These are phyloP conservation scores for Globisporangium carolinianum DNA, from an alignment of 352 stramenopile genomes.

Conservation along the genomic window DNA sequence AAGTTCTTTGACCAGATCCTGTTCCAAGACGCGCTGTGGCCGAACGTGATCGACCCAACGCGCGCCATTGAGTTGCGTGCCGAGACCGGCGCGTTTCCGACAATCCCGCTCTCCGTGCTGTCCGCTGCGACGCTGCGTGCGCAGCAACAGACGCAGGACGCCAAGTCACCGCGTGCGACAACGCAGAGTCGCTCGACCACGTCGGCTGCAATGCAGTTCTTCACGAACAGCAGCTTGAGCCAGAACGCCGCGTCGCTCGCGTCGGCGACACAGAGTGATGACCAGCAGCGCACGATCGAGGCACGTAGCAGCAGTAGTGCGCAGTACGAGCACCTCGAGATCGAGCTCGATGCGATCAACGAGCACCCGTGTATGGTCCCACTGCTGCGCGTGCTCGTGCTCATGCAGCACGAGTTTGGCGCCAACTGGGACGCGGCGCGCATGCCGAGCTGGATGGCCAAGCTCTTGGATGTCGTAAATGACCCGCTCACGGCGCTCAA, in stretches of 20 bases:
- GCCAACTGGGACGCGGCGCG: slow-evolving; percentile 30
- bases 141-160: slow-evolving; percentile 20
- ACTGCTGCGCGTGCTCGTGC: slow-evolving; percentile 56
- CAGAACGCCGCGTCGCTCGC: slow-evolving; percentile 17
- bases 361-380: slow-evolving; percentile 72
- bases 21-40: slow-evolving; percentile 65
- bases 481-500: slow-evolving; percentile 36
- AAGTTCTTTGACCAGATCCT: slow-evolving; percentile 86
- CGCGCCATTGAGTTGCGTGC: slow-evolving; percentile 33
- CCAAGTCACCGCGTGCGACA: not conserved
- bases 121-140: slow-evolving; percentile 28
- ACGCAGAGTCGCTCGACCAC: not conserved
- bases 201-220: slow-evolving; percentile 50
- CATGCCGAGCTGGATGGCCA: slow-evolving; percentile 82
- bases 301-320: slow-evolving; percentile 9
- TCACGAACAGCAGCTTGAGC: slow-evolving; percentile 70
- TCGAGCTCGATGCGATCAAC: slow-evolving; percentile 76
- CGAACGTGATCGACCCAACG: slow-evolving; percentile 52
- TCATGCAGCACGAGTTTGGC: slow-evolving; percentile 74
- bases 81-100: slow-evolving; percentile 46
- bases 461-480: slow-evolving; percentile 45
- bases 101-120: slow-evolving; percentile 47
- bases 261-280: slow-evolving; percentile 8
- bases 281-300: slow-evolving; percentile 10
- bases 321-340: slow-evolving; percentile 29